Evolutionary conservation across 148 eudicot species (phyloP).

Genomic region (Rhododendron ovatum): DNA sequence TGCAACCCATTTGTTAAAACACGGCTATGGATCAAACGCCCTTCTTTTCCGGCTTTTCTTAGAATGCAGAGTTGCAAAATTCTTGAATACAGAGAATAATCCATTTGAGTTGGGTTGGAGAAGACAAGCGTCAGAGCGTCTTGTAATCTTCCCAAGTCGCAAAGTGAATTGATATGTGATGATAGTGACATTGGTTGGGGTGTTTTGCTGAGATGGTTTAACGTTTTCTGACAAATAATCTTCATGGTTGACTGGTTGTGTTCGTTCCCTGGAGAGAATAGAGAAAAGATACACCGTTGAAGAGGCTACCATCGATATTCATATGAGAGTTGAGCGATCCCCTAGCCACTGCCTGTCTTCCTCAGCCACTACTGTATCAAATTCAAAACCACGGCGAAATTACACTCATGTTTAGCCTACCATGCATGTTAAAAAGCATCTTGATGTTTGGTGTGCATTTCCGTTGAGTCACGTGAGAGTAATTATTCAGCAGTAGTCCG

Average conservation of each 20-base stretch:
- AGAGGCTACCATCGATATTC: background rate
- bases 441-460: too few species aligned
- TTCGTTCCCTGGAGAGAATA: background rate
- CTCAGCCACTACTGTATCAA: too few species aligned
- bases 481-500: too few species aligned
- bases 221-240: background rate
- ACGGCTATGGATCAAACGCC: constrained; percentile 14
- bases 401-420: too few species aligned
- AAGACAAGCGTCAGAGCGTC: background rate
- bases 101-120: constrained; percentile 6
- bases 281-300: background rate
- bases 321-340: too few species aligned
- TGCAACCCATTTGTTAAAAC: constrained; percentile 13
- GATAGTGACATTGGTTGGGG: background rate
- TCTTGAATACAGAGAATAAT: constrained; percentile 5
- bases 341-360: too few species aligned
- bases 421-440: too few species aligned
- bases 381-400: too few species aligned
- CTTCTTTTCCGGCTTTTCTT: constrained; percentile 10
- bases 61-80: constrained; percentile 8
- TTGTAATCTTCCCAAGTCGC: constrained; percentile 8
- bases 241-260: background rate
- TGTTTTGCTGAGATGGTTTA: background rate
- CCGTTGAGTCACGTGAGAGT: too few species aligned
- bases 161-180: background rate